Base-by-base conservation (phyloP, 495 filamentous ascomycete genomes). In the Acidomyces sp. region DNA sequence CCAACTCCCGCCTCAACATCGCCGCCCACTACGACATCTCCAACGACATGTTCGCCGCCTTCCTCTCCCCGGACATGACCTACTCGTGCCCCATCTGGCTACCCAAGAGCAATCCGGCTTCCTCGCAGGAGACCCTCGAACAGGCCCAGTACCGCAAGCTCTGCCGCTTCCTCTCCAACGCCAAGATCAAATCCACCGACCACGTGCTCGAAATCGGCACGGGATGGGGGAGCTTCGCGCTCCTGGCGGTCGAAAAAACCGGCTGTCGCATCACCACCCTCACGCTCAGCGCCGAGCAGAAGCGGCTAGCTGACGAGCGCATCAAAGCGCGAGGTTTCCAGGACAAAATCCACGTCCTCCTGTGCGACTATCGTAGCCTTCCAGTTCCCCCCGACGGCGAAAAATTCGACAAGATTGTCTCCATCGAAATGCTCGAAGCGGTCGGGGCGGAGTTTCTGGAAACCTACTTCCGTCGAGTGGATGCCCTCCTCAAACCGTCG, bases 371-470 rank as follows among this genome's bases (percentile, higher is more conserved):
- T 36, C 47, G 54, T 15, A 34, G 33, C 28, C 38, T 56, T 20
- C 43, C 39, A 6, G 31, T 48, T 2, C 54, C 51, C 13, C 26
- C 12, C 2, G 41, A 53, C 23, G 13, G 26, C 19, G 42, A 37
- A 9, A 46, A 47, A 19, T 85, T 73, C 43, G 79, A 83, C 52
- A 80, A 80, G 51, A 59, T 83, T 11, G 64, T 82, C 11, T 77
- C 71, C 6, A 77, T 82, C 44, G 80, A 83, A 55, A 85, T 84
- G 80, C 57, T 84, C 21, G 78, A 84, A 56, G 78, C 77, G 4
- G 80, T 83, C 5, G 78, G 80, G 6, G 53, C 61, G 31, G 70
- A 79, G 48, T 82, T 68, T 45, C 50, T 84, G 18, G 62, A 68
- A 12, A 72, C 61, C 3, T 84, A 62, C 46, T 62, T 62, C 39